A percentile compares a stretch with the other conserved stretches of the same genome.
phyloP scores from a whole-genome alignment of 202 grass and related monocot species.

The Brachypodium distachyon region DNA sequence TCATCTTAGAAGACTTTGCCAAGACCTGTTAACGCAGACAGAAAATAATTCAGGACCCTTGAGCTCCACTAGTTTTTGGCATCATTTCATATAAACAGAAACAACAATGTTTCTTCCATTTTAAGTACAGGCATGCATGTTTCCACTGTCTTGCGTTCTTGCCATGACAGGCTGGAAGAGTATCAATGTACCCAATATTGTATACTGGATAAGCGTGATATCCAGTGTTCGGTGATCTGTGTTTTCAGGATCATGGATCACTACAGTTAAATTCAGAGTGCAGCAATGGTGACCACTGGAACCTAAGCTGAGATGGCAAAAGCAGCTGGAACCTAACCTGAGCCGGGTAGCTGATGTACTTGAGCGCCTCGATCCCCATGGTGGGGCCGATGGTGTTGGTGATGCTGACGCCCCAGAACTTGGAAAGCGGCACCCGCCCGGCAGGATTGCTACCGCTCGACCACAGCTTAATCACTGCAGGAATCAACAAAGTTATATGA shows the following conservation, averaged over 20 bases:
- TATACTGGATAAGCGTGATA: not conserved
- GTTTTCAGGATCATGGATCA: not conserved
- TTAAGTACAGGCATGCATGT: not conserved
- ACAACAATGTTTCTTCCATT: not conserved
- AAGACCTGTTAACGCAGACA: constrained; percentile 56
- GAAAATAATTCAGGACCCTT: not conserved
- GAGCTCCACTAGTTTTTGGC: not conserved
- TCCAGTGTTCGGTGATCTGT: not conserved
- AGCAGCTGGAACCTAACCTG: constrained; percentile 35
- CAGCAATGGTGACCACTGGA: not conserved
- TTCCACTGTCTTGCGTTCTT: not conserved
- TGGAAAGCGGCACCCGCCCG: constrained; percentile 53
- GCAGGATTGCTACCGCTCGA: constrained; percentile 37
- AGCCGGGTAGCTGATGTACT: constrained; percentile 96
- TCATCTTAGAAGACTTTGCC: constrained; percentile 98
- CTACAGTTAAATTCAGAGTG: not conserved
- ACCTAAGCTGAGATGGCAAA: not conserved
- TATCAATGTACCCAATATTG: not conserved
- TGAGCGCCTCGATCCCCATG: constrained; percentile 93
- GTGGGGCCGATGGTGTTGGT: constrained; percentile 92
- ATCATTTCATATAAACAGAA: not conserved
- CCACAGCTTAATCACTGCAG: constrained; percentile 86
- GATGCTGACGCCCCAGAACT: constrained; percentile 76
- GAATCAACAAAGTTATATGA: not conserved
- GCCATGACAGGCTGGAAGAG: not conserved